Conservation (phyloP, 371 early-diverging fungal species). For the Zychaea mexicana region DNA sequence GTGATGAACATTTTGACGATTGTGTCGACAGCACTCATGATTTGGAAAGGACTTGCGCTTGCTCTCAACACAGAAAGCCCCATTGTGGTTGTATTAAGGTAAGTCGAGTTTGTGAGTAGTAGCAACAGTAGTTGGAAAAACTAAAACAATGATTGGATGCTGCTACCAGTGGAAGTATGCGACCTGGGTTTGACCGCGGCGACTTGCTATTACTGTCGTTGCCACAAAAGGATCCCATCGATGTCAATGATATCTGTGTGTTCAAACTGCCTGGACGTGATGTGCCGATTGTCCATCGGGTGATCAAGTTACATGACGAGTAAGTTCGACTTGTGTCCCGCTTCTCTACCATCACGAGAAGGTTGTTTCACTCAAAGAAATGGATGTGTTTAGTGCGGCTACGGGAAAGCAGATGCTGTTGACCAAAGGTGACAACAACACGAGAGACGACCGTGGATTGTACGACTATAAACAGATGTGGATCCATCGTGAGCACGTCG, state of each 20-base stretch:
- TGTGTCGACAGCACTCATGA: conserved; percentile 92
- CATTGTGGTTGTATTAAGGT: conserved; percentile 96
- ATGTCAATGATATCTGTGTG: conserved; percentile 95
- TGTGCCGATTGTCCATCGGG: conserved; percentile 99
- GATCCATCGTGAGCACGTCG: conserved; percentile 85
- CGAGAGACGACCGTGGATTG: conserved; percentile 91
- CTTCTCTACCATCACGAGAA: background rate
- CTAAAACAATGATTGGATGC: background rate
- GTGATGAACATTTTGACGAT: conserved; percentile 84
- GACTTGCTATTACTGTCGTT: conserved; percentile 93
- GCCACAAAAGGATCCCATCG: conserved; percentile 66
- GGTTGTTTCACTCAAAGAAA: background rate
- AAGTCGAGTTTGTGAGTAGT: background rate
- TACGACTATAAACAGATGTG: conserved; percentile 91
- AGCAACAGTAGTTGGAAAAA: background rate
- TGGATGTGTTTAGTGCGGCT: conserved; percentile 38
- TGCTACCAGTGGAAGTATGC: conserved; percentile 93
- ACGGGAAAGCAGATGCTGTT: conserved; percentile 80
- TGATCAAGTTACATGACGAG: conserved; percentile 88
- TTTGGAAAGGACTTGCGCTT: conserved; percentile 93
- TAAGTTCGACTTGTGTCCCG: conserved; percentile 32
- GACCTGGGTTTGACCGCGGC: conserved; percentile 97
- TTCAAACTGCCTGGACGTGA: conserved; percentile 91
- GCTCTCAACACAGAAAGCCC: conserved; percentile 95
- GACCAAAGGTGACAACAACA: conserved; percentile 99